Evolutionary conservation across 306 rosid genomes (phyloP), one percentile per base, ranked within the genome.

Genomic region (Arachis hypogaea): DNA sequence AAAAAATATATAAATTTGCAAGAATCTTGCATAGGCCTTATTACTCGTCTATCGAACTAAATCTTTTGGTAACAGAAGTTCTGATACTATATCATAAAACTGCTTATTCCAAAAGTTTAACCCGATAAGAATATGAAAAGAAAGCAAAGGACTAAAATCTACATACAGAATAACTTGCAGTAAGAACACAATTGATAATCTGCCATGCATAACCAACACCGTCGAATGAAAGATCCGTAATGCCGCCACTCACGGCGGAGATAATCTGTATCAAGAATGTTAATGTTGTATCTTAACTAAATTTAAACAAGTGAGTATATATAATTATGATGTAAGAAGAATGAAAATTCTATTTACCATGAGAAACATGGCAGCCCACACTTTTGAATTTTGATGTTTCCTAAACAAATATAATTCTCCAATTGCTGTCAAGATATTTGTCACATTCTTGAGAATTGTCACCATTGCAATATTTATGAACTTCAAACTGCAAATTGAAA

Each of bases 391-490:
- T 80, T 91, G 97, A 77, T 63, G 87, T 77, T 93, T 93, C 68
- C 81, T 86, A 76, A 89, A 93, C 69, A 89, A 43, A 78, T 86
- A 91, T 51, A 89, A 68, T 76, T 93, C 98, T 50, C 98, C 98
- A 54, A 93, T 22, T 72, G 98, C 98, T 28, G 98, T 89, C 65
- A 91, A 18, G 73, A 89, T 88, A 78, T 91, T 93, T 28, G 98
- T 91, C 84, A 89, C 72, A 78, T 91, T 91, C 90, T 93, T 93
- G 87, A 93, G 88, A 84, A 91, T 81, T 61, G 98, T 93, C 88
- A 93, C 97, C 97, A 91, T 93, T 75, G 98, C 98, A 55, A 93
- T 86, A 75, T 91, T 93, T 74, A 89, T 87, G 73, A 79, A 76
- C 79, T 89, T 93, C 91, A 91, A 80, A 91, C 96, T 91, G 97